These are phyloP conservation scores for Tetradesmus lagerheimii DNA, from an alignment of 139 green algal species.

Conservation along the genomic window DNA sequence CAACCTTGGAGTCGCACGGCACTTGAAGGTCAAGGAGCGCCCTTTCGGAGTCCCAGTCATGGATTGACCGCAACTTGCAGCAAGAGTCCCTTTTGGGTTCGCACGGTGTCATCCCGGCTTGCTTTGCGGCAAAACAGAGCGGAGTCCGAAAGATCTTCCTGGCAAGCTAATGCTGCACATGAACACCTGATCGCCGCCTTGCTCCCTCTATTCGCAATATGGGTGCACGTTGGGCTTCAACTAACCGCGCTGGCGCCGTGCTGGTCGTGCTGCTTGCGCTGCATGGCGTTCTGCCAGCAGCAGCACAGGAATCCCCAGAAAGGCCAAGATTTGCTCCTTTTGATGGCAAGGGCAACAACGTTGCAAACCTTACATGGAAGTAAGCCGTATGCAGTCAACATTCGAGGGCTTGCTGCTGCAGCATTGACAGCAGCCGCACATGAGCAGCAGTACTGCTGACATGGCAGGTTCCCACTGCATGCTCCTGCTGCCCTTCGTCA, in stretches of 20 bases:
- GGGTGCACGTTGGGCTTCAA: accelerated
- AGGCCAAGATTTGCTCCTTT: background rate
- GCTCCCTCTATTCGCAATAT: background rate
- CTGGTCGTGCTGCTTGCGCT: background rate
- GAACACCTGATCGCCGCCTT: background rate
- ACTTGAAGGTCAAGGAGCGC: background rate
- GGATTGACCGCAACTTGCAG: background rate
- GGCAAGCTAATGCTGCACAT: background rate
- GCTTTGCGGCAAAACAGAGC: background rate
- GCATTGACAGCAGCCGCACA: too few relatives aligned
- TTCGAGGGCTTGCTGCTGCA: too few relatives aligned
- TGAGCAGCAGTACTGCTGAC: background rate
- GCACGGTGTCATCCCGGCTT: background rate
- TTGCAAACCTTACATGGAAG: background rate
- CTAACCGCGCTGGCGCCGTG: background rate
- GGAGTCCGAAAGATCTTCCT: background rate
- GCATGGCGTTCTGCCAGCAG: background rate
- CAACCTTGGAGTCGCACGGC: background rate
- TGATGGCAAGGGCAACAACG: background rate
- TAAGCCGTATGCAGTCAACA: background rate
- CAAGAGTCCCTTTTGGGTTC: background rate
- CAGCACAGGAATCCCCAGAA: background rate
- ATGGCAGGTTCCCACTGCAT: too few relatives aligned
- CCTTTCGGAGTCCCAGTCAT: background rate
- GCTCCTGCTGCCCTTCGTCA: too few relatives aligned